Conservation (phyloP, 2,329 filamentous ascomycete genomes). For the Fusarium praegraminearum region DNA sequence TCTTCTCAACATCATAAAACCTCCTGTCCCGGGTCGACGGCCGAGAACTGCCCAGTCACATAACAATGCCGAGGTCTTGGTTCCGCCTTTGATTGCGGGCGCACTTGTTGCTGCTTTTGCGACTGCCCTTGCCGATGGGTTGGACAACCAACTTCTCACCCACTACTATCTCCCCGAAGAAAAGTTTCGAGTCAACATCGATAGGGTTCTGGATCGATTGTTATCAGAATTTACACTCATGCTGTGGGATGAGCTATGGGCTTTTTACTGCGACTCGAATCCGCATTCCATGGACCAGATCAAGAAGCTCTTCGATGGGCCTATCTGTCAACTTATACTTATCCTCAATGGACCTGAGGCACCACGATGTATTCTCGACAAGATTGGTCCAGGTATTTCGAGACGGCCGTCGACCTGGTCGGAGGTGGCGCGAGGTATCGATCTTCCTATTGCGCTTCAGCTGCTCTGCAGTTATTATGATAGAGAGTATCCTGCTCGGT, state of each 20-base stretch:
- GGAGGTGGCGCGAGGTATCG: constrained; percentile 49
- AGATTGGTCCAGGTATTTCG: constrained; percentile 53
- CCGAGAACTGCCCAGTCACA: constrained; percentile 48
- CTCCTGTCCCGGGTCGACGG: constrained; percentile 51
- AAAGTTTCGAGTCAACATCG: constrained; percentile 51
- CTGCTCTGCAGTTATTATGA: constrained; percentile 54
- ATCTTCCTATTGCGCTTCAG: constrained; percentile 52
- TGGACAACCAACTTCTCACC: constrained; percentile 54
- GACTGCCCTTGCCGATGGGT: constrained; percentile 50
- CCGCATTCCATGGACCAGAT: constrained; percentile 50
- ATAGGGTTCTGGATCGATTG: constrained; percentile 53
- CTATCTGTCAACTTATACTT: constrained; percentile 54
- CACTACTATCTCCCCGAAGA: constrained; percentile 54
- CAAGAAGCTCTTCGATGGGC: constrained; percentile 53
- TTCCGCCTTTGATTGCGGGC: constrained; percentile 54
- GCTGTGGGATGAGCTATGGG: constrained; percentile 55
- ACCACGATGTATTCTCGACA: constrained; percentile 52
- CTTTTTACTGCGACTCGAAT: constrained; percentile 49
- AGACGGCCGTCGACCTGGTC: constrained; percentile 51
- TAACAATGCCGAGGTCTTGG: constrained; percentile 50
- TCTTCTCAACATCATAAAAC: constrained; percentile 50
- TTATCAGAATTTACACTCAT: constrained; percentile 50
- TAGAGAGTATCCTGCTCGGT: constrained; percentile 51
- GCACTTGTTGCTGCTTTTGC: constrained; percentile 53
- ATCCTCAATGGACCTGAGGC: constrained; percentile 55